Evolutionary conservation across 2,329 filamentous ascomycete species (phyloP), one percentile per base, ranked within the genome.

Genomic region (Biscogniauxia mediterranea): DNA sequence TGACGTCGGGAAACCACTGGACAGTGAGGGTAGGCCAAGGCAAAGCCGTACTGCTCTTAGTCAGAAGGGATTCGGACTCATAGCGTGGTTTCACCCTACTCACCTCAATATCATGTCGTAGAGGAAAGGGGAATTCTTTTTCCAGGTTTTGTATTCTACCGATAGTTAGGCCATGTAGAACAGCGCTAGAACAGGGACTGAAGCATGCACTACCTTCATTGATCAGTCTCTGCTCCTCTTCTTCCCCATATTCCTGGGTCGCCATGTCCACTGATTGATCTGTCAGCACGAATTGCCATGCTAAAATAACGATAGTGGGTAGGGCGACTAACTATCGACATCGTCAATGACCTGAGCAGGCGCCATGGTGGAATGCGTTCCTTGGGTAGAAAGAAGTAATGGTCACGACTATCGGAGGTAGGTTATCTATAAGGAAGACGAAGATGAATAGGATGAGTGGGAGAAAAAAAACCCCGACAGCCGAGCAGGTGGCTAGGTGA

Each of bases 71-170:
- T 13, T 52, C 1, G 57, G 55, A 52, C 64, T 61, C 23, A 42
- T 38, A 32, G 28, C 11, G 2, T n/a, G 59, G n/a, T 51, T 13
- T 54, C 62, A 59, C 21, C 19, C 15, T 17, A 58, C 67, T 67
- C 77, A 88, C 88, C 88, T 93, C 66, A 98, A 84, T 67, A 99
- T 95, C 87, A 97, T 92, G 76, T 99, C 95, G 77, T 99, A 99
- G 70, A 99, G 89, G 74, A 98, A 98, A 3, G 95, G 93, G 67
- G 91, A 92, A 79, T 99, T 99, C 83, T 99, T 99, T 84, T 99
- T 99, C 95, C 95, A 99, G 68, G 94, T 97, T 78, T 99, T 99
- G 85, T 99, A 99, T 77, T 99, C 95, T 93, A 70, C 50, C 38
- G 19, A 19, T 19, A 23, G 58, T 69, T 42, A 69, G 57, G 63